Conservation (phyloP, 2,329 filamentous ascomycete species). For the Xenoacremonium recifei region DNA sequence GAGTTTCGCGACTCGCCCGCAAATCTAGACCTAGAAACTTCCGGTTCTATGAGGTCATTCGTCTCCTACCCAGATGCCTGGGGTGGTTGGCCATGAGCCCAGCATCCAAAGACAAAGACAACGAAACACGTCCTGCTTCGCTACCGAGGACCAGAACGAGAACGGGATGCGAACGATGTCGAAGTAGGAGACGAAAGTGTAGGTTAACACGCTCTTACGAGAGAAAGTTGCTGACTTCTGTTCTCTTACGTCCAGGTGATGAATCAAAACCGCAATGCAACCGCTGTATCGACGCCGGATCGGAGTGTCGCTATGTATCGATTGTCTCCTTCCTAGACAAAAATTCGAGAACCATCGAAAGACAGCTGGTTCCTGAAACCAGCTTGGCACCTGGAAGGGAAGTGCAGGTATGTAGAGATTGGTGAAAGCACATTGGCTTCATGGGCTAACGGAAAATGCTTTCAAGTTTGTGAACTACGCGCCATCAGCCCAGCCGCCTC, state of each 20-base stretch:
- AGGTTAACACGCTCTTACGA: not conserved
- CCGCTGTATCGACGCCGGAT: not conserved
- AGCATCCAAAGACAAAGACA: not conserved
- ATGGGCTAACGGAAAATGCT: not conserved
- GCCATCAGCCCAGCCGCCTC: not conserved
- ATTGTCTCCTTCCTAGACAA: not conserved
- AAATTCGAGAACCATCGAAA: not conserved
- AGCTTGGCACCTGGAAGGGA: not conserved
- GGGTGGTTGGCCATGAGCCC: not conserved
- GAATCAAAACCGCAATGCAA: not conserved
- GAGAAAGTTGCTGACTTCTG: not conserved
- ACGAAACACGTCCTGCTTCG: not conserved
- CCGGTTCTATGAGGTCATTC: not conserved
- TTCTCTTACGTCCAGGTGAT: not conserved
- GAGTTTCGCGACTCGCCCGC: no score
- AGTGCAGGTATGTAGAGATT: not conserved
- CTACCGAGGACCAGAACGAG: not conserved
- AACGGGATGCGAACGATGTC: constrained; percentile 5
- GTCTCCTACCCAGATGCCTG: not conserved
- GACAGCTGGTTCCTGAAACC: not conserved
- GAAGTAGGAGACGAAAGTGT: constrained; percentile 4
- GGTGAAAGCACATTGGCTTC: not conserved
- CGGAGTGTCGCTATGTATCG: not conserved
- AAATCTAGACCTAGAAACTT: no score
- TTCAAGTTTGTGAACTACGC: not conserved